Base-by-base conservation (phyloP, 139 green algal genomes). In the Picochlorum sp. region DNA sequence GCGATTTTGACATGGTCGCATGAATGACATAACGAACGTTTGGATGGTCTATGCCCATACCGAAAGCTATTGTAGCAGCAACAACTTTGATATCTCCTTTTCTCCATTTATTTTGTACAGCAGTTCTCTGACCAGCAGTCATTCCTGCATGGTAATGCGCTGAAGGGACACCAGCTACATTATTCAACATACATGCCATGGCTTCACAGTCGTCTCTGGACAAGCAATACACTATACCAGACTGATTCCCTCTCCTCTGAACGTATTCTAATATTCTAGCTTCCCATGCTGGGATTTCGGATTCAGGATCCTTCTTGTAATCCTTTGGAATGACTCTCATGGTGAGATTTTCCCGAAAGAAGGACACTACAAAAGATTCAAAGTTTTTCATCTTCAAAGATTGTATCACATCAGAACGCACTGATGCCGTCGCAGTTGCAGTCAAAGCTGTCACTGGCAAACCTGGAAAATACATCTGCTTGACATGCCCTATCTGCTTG, bases 201-300 rank as follows among this genome's bases (percentile, higher is more conserved):
- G 44, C 30, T 37, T 82, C 77, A 3, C 61, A 60, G 44, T 92
- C 76, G 20, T 82, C 80, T 34, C 85, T 72, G 1, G 82, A 89
- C 23, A 96, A 69, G 72, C 82, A 91, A 79, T 97, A 97, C 44
- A 97, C 84, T 46, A 97, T 96, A 62, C 90, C 90, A 1, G 73
- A 84, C 4, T 76, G 50, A 6, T 69, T 63, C n/a, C 10, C 26
- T 13, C 47, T 66, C 34, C 59, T 61, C 50, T 50, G 58, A 41
- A 85, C 75, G 41, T 75, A 82, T 3, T 69, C 61, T 24, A 76
- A 50, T 45, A 84, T 68, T 9, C 47, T 58, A 23, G 69, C 69
- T 64, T 77, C 56, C 16, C 65, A 66, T 7, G 62, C 50, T 1
- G 65, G 47, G 34, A 67, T 59, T 15, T 61, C 49, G 8, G 61